These are phyloP conservation scores for Allodekkera sacchari DNA, from an alignment of 805 yeast genomes.

Conservation along the genomic window DNA sequence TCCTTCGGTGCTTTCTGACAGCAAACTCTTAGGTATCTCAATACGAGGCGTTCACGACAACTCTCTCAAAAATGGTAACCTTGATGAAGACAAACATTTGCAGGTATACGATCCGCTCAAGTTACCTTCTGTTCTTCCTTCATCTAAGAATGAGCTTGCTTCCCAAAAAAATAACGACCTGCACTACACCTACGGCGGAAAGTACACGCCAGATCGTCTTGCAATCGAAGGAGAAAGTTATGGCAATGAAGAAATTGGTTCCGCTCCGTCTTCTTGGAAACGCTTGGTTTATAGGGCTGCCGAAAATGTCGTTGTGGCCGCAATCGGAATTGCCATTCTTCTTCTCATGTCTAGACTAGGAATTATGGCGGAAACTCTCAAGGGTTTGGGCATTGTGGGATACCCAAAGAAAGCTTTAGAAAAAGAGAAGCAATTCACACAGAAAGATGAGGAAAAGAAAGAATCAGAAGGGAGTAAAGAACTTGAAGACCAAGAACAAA, in stretches of 20 bases:
- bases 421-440: no score
- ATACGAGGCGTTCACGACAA: slow-evolving; percentile 43
- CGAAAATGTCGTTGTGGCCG: slow-evolving; percentile 44
- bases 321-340: slow-evolving; percentile 28
- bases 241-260: neutral
- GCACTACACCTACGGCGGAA: neutral
- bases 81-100: slow-evolving; percentile 6
- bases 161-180: slow-evolving; percentile 7
- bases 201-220: slow-evolving; percentile 2
- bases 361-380: slow-evolving; percentile 26
- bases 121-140: slow-evolving; percentile 18
- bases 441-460: neutral
- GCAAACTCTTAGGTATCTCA: slow-evolving; percentile 32
- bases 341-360: slow-evolving; percentile 31
- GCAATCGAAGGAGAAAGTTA: slow-evolving; percentile 12
- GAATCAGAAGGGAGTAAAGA: neutral
- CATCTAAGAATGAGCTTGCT: slow-evolving; percentile 9
- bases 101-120: slow-evolving; percentile 15
- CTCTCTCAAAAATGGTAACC: slow-evolving; percentile 10
- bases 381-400: slow-evolving; percentile 23
- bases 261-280: slow-evolving; percentile 15
- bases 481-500: neutral
- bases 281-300: slow-evolving; percentile 22
- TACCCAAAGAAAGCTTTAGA: slow-evolving; percentile 4
- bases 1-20: slow-evolving; percentile 27